phyloP scores from a whole-genome alignment of 306 rosid species.

The Begonia fuchsioides region DNA sequence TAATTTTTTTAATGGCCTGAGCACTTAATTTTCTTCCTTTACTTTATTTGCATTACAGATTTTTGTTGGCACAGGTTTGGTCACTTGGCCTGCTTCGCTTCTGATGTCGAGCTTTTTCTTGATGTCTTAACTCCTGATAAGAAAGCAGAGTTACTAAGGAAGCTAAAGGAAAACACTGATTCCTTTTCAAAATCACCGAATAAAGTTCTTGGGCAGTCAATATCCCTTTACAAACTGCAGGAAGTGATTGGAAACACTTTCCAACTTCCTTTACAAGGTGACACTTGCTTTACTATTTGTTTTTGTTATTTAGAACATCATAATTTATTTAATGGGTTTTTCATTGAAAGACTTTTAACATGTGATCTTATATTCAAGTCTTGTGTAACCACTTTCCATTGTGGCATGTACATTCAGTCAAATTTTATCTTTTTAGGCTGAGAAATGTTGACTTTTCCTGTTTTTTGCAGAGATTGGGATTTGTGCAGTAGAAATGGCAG shows the following conservation, averaged over 20 bases:
- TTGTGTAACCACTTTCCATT: too few species aligned
- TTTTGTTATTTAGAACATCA: slow-evolving; percentile 1
- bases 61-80: slow-evolving; percentile 55
- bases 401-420: background rate
- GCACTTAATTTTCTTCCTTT: background rate
- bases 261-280: slow-evolving; percentile 46
- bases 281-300: slow-evolving; percentile 1
- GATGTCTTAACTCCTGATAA: slow-evolving; percentile 51
- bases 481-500: slow-evolving; percentile 59
- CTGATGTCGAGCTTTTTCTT: slow-evolving; percentile 65
- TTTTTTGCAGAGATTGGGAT: slow-evolving; percentile 61
- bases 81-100: slow-evolving; percentile 71
- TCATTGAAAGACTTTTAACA: too few species aligned
- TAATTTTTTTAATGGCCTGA: background rate
- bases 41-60: slow-evolving; percentile 4
- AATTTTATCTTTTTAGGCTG: slow-evolving; percentile 13
- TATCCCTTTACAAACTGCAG: slow-evolving; percentile 57
- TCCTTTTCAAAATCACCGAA: slow-evolving; percentile 27
- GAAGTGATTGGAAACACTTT: slow-evolving; percentile 37
- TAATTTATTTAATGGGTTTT: too few species aligned
- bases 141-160: slow-evolving; percentile 47
- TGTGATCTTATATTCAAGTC: too few species aligned
- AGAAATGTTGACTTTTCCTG: slow-evolving; percentile 11
- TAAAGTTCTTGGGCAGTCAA: slow-evolving; percentile 58
- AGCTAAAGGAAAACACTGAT: slow-evolving; percentile 27